Evolutionary conservation across 768 basidiomycete genomes (phyloP), one percentile per base, ranked within the genome.

Genomic region (Russula ochroleuca): DNA sequence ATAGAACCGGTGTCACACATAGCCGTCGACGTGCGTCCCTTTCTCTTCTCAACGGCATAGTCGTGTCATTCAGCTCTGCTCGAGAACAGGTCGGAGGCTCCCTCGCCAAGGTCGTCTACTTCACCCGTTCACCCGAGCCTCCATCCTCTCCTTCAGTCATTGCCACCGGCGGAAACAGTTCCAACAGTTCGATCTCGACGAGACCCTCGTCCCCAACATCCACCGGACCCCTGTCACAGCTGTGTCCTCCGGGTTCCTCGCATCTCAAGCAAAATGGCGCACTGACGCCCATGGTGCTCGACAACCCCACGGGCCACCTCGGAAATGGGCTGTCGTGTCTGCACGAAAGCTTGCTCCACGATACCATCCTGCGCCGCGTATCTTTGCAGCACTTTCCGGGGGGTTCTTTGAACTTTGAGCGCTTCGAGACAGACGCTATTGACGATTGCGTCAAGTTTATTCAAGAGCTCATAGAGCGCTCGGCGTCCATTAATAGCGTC

Each of bases 1-100:
- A 96, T 96, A 65, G 97, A 99, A 75, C 92, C 93, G 25, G 88
- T 99, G 17, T 97, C 94, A 21, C 94, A 98, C 73, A 94, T 98
- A 60, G 97, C 97, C 4, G 87, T 99, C 61, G 96, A 99, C 73
- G 95, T 96, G 73, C 78, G 94, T 84, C 15, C 40, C 57, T 50
- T 59, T 55, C 49, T 45, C 59, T 57, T 70, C 56, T 23, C 40
- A 54, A 47, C 51, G 38, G 57, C 37, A 51, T 38, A 43, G 66
- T 51, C 50, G 64, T 57, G 6, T 17, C 57, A 51, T 70, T 59
- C 64, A 70, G 38, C 37, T 19, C n/a, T 41, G 19, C 31, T 21
- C 28, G 28, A 25, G n/a, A 28, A 14, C 75, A 98, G 95, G 89
- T 98, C 72, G 97, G 97, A 31, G 97, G 97, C 48, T 97, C 95